Evolutionary conservation across 2,329 filamentous ascomycete species (phyloP), one percentile per base, ranked within the genome.

Genomic region (Metarhizium rileyi): DNA sequence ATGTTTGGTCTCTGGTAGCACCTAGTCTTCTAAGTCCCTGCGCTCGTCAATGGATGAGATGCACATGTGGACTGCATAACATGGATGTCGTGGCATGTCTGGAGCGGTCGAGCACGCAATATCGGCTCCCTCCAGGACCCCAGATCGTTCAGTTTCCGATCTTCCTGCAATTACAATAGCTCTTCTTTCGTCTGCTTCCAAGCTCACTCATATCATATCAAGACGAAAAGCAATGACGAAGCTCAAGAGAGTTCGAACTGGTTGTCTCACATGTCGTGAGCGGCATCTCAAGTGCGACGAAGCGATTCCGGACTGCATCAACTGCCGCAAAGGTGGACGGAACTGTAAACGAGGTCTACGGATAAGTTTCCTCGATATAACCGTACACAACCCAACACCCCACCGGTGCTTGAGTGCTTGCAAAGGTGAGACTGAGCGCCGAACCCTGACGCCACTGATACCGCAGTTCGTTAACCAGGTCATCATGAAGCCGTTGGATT

Each of bases 261-360:
- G 90, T 35, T 96, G 90, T 64, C 70, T 95, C 56, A 96, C 90
- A 2, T 96, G 90, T 66, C 78, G 90, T 57, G 87, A 95, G 65
- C 76, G 90, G 44, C 90, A 95, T 71, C 72, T 95, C 47, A 95
- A 95, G 66, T 95, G 90, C 65, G 90, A 95, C 62, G 89, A 95
- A 66, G 83, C 75, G 5, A 59, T 68, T 4, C 78, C 77, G 5
- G 70, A 75, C 30, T 81, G 78, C 55, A 74, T 86, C 59, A 96
- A 96, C 61, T 96, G 91, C 68, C 80, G 81, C 52, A 96, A 95
- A 69, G 93, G 90, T 47, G 90, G 83, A 60, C 77, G 91, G 46
- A 74, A 83, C 50, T 97, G 91, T 72, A 90, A 90, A 64, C 81
- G 90, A 57, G 91, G 90, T 18, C 75, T 96, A 46, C 80, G 88